Base-by-base conservation (phyloP, 345 rosid species). In the Carallia brachiata region DNA sequence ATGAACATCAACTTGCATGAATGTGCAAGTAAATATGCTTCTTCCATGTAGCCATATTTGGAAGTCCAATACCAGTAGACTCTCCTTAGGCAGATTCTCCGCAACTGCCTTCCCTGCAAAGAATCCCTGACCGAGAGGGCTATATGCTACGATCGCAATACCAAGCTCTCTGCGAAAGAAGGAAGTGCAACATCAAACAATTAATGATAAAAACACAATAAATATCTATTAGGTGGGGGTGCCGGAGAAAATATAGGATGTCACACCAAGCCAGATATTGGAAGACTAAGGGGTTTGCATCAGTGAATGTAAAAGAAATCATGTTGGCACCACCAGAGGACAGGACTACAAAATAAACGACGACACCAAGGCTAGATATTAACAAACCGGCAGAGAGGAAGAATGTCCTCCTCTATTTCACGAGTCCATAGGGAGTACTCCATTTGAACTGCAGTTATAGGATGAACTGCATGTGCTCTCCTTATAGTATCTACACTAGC, bases 371-470 rank as follows among this genome's bases (percentile, higher is more conserved):
- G 5, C 16, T 6, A 32, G 28, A 63, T 56, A 36, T n/a, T 27
- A 18, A 55, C 55, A 36, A 9, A 83, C 84, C 80, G 36, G 84
- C 86, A 83, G 23, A 80, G 72, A n/a, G 82, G 82, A 61, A 75
- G 75, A 32, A 83, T 68, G 39, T 66, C 84, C 5, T 75, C 78
- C 67, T 80, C 79, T 2, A 78, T 77, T 3, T 83, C 86, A 0
- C 82, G 82, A 13, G 74, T 63, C 84, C 86, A 80, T 15, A 80
- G 70, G 34, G 84, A 83, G 63, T 80, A 80, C 69, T 83, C 82
- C 86, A 80, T 78, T 34, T 83, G 80, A 12, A 80, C 18, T 6
- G 85, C 81, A 19, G 85, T 79, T 37, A 82, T 74, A 16, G 81
- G 81, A 70, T 79, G 85, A 62, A 83, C 65, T 5, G 77, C 82